A percentile compares a stretch with the other conserved stretches of the same genome.
Evolutionary conservation across 2,329 filamentous ascomycete species (phyloP).

Genomic region (Lomentospora prolificans): DNA sequence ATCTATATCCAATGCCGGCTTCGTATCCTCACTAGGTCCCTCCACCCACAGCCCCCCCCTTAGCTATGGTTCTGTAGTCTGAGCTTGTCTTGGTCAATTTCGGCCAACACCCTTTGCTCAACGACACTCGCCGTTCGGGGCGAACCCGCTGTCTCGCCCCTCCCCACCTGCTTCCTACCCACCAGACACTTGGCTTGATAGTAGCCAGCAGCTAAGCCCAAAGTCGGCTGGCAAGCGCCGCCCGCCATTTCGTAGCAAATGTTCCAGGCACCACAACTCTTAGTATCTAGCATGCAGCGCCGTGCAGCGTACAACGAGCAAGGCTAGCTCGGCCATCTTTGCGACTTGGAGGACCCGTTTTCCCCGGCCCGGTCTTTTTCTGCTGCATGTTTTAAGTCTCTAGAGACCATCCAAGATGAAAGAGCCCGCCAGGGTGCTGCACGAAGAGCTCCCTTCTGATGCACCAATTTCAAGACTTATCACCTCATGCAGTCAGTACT

Average conservation of each 20-base stretch:
- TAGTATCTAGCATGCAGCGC: not conserved
- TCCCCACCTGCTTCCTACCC: not conserved
- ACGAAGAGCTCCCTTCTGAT: no score
- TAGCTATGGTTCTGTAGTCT: not conserved
- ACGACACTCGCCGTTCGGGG: not conserved
- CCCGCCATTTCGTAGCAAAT: not conserved
- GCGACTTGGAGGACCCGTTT: not conserved
- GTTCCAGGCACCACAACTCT: not conserved
- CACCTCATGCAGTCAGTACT: not conserved
- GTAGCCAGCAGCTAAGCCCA: not conserved
- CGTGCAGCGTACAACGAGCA: not conserved
- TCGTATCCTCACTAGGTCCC: not conserved
- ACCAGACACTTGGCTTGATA: no score
- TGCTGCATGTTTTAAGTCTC: constrained; percentile 3
- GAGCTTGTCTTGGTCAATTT: not conserved
- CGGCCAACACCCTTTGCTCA: not conserved
- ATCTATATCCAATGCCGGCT: not conserved
- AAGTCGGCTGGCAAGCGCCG: not conserved
- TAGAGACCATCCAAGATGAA: not conserved
- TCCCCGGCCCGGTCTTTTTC: not conserved
- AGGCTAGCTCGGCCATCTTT: not conserved
- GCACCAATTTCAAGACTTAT: not conserved
- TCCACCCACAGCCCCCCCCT: not conserved
- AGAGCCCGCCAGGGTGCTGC: no score
- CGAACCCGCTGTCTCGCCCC: not conserved